phyloP scores from a whole-genome alignment of 768 basidiomycete genomes.

The Lentinula sp. region DNA sequence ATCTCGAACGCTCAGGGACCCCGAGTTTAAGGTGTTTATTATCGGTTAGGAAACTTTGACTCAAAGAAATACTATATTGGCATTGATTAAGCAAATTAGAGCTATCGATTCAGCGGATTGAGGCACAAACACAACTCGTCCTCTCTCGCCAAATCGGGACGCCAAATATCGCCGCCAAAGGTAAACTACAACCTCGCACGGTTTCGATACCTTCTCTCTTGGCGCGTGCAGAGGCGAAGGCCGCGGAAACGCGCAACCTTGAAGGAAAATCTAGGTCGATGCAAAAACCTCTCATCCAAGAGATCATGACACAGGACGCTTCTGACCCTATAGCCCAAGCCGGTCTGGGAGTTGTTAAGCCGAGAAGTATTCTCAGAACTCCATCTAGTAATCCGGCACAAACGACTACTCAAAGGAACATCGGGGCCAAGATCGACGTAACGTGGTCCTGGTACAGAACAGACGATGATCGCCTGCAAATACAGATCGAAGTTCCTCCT shows the following conservation, averaged over 20 bases:
- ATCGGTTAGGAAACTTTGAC: slow-evolving; percentile 41
- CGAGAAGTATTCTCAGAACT: slow-evolving; percentile 40
- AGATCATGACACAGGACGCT: slow-evolving; percentile 18
- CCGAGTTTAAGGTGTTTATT: slow-evolving; percentile 63
- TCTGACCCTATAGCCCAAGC: not conserved
- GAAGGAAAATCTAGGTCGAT: slow-evolving; percentile 11
- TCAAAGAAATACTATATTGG: not conserved
- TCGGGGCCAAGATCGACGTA: slow-evolving; percentile 5
- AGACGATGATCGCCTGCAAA: slow-evolving; percentile 31
- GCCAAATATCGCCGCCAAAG: slow-evolving; percentile 76
- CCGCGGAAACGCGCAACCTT: not conserved
- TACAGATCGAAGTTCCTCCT: slow-evolving; percentile 48
- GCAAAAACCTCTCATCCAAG: slow-evolving; percentile 44
- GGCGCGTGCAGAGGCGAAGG: slow-evolving; percentile 13
- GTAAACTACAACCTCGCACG: slow-evolving; percentile 53
- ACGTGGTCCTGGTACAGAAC: slow-evolving; percentile 52
- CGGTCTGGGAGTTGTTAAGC: slow-evolving; percentile 11
- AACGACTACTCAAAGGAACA: not conserved
- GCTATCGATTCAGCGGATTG: slow-evolving; percentile 61
- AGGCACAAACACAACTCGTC: slow-evolving; percentile 49
- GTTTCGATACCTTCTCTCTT: slow-evolving; percentile 47
- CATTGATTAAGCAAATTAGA: slow-evolving; percentile 31
- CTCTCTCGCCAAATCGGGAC: slow-evolving; percentile 66
- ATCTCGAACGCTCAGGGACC: slow-evolving; percentile 50
- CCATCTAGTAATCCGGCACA: not conserved